Evolutionary conservation across 2,329 filamentous ascomycete species (phyloP).

Genomic region (Aspergillus luchuensis): DNA sequence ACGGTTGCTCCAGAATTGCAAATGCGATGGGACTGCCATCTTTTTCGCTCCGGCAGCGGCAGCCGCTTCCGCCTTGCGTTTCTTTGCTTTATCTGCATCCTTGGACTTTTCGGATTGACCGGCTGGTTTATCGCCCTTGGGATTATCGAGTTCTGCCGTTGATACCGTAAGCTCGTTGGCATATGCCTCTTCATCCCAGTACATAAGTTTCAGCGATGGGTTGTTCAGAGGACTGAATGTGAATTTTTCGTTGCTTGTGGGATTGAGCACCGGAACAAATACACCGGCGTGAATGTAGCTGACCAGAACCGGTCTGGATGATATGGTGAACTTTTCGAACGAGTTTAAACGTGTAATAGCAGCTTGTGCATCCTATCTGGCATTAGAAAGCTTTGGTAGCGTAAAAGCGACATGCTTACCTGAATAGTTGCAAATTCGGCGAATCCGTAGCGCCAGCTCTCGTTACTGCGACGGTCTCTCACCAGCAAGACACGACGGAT

Average conservation of each 20-base stretch:
- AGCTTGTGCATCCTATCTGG: slow-evolving; percentile 64
- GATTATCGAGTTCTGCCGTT: slow-evolving; percentile 48
- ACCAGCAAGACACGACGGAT: slow-evolving; percentile 75
- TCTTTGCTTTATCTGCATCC: slow-evolving; percentile 49
- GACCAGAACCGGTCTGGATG: slow-evolving; percentile 69
- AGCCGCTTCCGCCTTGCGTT: slow-evolving; percentile 49
- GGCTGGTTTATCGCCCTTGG: slow-evolving; percentile 24
- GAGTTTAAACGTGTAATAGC: slow-evolving; percentile 72
- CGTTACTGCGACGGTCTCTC: slow-evolving; percentile 68
- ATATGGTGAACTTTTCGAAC: slow-evolving; percentile 75
- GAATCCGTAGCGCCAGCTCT: slow-evolving; percentile 80
- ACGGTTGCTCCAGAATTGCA: slow-evolving; percentile 72
- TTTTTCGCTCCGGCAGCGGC: slow-evolving; percentile 42
- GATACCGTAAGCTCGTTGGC: slow-evolving; percentile 65
- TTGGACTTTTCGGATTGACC: slow-evolving; percentile 34
- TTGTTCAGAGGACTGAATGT: slow-evolving; percentile 73
- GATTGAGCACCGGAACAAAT: slow-evolving; percentile 72
- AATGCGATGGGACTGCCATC: slow-evolving; percentile 62
- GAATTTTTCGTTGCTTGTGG: slow-evolving; percentile 60
- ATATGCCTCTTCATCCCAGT: slow-evolving; percentile 75
- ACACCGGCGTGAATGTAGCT: slow-evolving; percentile 83
- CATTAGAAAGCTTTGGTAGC: slow-evolving; percentile 8
- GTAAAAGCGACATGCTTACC: slow-evolving; percentile 29
- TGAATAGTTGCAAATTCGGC: slow-evolving; percentile 77
- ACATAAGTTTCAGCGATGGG: slow-evolving; percentile 66